Evolutionary conservation across 2,329 filamentous ascomycete genomes (phyloP).

Genomic region (Ophiostoma ips): DNA sequence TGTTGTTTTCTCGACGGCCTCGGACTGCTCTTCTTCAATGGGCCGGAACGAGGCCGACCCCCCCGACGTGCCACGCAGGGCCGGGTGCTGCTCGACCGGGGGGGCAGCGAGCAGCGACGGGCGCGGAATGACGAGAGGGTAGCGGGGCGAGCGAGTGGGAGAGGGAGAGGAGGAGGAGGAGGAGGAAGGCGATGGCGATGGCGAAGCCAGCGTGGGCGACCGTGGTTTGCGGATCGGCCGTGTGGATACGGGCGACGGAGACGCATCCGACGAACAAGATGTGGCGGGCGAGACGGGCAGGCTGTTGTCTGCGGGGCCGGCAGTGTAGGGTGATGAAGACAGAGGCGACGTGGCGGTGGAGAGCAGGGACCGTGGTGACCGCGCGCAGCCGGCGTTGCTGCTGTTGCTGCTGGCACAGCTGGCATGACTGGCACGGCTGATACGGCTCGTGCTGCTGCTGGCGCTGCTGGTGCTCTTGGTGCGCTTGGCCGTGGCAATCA

Average conservation of each 20-base stretch:
- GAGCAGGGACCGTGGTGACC: conserved; percentile 1
- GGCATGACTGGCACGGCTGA: conserved; percentile 16
- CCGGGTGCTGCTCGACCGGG: conserved; percentile 39
- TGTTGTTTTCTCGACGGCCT: conserved; percentile 13
- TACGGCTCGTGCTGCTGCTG: conserved; percentile 14
- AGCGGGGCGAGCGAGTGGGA: conserved; percentile 1
- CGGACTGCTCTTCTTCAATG: conserved; percentile 20
- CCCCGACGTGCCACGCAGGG: conserved; percentile 27
- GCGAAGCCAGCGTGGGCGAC: background rate
- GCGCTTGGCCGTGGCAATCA: conserved; percentile 23
- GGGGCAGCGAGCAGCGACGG: conserved; percentile 23
- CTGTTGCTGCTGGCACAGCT: conserved; percentile 13
- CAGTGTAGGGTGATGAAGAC: background rate
- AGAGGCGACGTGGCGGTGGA: background rate
- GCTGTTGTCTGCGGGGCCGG: background rate
- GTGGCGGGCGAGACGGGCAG: background rate
- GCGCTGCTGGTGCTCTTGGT: background rate
- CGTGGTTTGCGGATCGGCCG: background rate
- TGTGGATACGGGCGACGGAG: background rate
- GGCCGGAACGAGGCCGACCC: conserved; percentile 19
- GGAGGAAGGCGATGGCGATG: background rate
- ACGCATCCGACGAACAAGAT: background rate
- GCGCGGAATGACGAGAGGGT: conserved; percentile 22
- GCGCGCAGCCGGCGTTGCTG: conserved; percentile 9
- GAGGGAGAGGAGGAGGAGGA: background rate